phyloP scores from a whole-genome alignment of 1,284 basidiomycete species.

The Microstroma glucosiphilum region DNA sequence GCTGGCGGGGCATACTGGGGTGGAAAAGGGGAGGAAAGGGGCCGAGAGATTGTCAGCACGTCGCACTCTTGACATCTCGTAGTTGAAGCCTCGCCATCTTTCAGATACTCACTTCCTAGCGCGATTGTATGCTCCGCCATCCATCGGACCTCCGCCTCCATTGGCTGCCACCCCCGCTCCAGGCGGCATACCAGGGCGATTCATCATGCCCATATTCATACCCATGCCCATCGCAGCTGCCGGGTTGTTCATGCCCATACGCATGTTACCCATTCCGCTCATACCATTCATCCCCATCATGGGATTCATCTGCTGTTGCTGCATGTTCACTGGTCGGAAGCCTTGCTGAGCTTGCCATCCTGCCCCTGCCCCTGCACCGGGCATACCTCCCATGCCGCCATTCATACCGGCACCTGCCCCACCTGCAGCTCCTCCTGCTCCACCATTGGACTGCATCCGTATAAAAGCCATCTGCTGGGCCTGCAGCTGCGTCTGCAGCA shows the following conservation, averaged over 20 bases:
- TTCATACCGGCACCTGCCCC: conserved; percentile 17
- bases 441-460: conserved; percentile 22
- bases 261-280: background rate
- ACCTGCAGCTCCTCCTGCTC: conserved; percentile 15
- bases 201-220: conserved; percentile 8
- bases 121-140: conserved; percentile 21
- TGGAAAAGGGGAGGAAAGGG: background rate
- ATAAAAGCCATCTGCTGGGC: conserved; percentile 43
- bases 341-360: background rate
- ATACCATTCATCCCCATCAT: conserved; percentile 18
- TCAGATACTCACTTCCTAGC: conserved; percentile 24
- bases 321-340: background rate
- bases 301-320: conserved; percentile 8
- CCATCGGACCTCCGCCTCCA: conserved; percentile 14
- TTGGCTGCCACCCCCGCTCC: conserved; percentile 7
- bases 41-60: conserved; percentile 12
- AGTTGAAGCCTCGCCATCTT: too few relatives aligned
- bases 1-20: conserved; percentile 7
- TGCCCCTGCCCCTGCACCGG: conserved; percentile 2
- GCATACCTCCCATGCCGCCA: conserved; percentile 10
- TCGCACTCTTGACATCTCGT: conserved; percentile 27
- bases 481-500: conserved; percentile 48
- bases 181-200: background rate
- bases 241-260: conserved; percentile 16
- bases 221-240: conserved; percentile 15